Conservation (phyloP, 257 asterid genomes). For the Scutellaria minor region DNA sequence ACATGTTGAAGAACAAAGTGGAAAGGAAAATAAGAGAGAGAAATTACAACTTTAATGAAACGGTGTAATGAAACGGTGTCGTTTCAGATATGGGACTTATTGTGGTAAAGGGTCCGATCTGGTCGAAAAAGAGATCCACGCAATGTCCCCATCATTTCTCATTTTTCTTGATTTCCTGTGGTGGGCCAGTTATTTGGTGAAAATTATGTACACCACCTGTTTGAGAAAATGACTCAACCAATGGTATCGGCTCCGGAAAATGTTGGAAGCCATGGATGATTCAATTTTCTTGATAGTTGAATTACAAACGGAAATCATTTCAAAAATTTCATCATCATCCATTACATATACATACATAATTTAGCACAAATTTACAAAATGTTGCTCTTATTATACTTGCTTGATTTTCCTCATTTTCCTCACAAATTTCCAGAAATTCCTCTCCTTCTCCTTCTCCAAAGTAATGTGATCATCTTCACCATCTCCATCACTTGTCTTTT, state of each 20-base stretch:
- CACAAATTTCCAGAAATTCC: conserved; percentile 26
- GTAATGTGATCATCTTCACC: background rate
- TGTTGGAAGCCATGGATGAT: too few species aligned
- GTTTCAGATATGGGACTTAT: too few species aligned
- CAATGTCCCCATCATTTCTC: too few species aligned
- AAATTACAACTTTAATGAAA: too few species aligned
- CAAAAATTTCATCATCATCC: conserved; percentile 26
- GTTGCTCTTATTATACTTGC: conserved; percentile 13
- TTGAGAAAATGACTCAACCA: background rate
- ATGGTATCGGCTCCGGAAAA: too few species aligned
- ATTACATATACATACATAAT: background rate
- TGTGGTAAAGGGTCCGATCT: too few species aligned
- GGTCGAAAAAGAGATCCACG: too few species aligned
- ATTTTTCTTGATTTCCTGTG: too few species aligned
- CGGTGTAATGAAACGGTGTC: too few species aligned
- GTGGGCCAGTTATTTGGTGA: too few species aligned
- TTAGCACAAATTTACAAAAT: conserved; percentile 1
- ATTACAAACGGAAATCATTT: background rate
- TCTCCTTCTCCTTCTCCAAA: conserved; percentile 27
- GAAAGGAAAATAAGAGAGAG: too few species aligned
- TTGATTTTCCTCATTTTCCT: conserved; percentile 18
- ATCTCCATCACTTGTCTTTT: background rate
- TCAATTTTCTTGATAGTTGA: background rate
- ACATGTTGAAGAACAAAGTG: too few species aligned
- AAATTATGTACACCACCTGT: background rate